These are phyloP conservation scores for Pseudogymnoascus sp. DNA, from an alignment of 2,329 filamentous ascomycete genomes.

Conservation along the genomic window DNA sequence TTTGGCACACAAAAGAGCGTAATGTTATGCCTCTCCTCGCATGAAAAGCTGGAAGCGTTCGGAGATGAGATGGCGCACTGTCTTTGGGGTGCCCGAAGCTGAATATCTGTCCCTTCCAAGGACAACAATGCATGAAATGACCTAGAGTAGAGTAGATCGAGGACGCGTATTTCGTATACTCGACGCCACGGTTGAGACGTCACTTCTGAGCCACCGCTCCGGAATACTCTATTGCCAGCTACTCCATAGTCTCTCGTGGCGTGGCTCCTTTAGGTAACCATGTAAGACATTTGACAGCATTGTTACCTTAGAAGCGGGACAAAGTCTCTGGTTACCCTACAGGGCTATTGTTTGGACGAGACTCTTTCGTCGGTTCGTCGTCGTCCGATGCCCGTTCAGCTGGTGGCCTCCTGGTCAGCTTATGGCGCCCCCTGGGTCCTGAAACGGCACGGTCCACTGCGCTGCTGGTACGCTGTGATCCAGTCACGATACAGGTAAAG, in stretches of 20 bases:
- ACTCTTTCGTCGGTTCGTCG: not conserved
- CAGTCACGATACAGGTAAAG: slow-evolving; percentile 7
- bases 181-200: not conserved
- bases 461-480: not conserved
- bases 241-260: not conserved
- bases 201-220: slow-evolving; percentile 5
- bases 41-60: not conserved
- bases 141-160: not conserved
- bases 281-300: slow-evolving; percentile 4
- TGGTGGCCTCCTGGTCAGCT: slow-evolving; percentile 5
- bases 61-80: not conserved
- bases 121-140: not conserved
- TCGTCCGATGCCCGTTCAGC: slow-evolving; percentile 6
- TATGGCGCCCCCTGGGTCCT: not conserved
- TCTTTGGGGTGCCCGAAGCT: not conserved
- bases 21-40: not conserved
- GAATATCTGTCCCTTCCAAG: not conserved
- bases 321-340: not conserved
- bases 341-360: not conserved
- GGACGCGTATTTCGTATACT: slow-evolving; percentile 3
- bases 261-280: slow-evolving; percentile 6
- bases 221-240: slow-evolving; percentile 9
- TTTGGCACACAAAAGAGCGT: not conserved
- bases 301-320: not conserved
- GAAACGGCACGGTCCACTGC: not conserved